Evolutionary conservation across 148 eudicot genomes (phyloP), one percentile per base, ranked within the genome.

Genomic region (Chenopodium album): DNA sequence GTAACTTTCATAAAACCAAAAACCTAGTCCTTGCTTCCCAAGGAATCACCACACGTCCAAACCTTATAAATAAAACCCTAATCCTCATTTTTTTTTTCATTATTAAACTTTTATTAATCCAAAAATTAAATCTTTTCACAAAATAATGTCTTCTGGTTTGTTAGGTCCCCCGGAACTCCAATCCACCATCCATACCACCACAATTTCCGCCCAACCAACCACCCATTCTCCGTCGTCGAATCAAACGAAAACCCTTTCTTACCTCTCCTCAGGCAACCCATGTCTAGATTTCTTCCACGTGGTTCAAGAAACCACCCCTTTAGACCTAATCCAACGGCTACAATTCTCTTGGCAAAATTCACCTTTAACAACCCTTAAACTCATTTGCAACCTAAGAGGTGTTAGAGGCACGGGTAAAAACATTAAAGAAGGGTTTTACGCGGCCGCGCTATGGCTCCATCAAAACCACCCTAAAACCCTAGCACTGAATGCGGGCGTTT

Each of bases 281-380:
- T 82, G 81, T 20, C 48, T 78, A 8, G 85, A 82, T 74, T 71
- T 78, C 81, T 82, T 82, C 73, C 85, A 82, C 76, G 85, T 82
- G 37, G 78, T 69, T 0, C 77, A 71, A 26, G 54, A 50, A 13
- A 78, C 85, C 66, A 76, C 73, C 0, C 10, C 70, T 0, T 13
- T 34, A 0, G 50, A 60, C 1, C 17, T 78, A 31, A 82, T 46
- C 73, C 3, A 64, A 63, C 80, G 68, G 2, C 22, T 82, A 1
- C 47, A 32, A 7, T 29, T 23, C 5, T 37, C 85, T 7, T 82
- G 80, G 78, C 19, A 78, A 22, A 52, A 50, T 50, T 8, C 78
- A 52, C 82, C 82, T 4, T 50, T 34, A 0, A 78, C 64, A 41
- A 78, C 85, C 67, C 85, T 83, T 19, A 78, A 78, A 56, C n/a